A percentile compares a stretch with the other conserved stretches of the same genome.
Conservation (phyloP, 257 asterid species). For the Solanum dulcamara region DNA sequence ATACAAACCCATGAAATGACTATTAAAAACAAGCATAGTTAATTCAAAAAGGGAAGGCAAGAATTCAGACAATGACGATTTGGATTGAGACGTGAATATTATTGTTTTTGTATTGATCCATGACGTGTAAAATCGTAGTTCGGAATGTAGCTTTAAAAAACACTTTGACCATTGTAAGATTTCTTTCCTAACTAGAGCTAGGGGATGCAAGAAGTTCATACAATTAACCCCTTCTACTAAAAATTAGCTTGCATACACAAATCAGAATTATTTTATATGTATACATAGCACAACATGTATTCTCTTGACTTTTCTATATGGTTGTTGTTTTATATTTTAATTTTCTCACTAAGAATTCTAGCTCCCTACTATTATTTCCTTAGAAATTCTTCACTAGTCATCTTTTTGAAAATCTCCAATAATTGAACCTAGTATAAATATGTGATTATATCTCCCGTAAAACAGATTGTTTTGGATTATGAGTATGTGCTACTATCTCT, state of each 20-base stretch:
- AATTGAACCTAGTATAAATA: not conserved
- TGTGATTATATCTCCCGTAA: too few species aligned
- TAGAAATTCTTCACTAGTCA: not conserved
- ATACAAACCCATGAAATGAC: not conserved
- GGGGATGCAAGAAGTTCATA: not conserved
- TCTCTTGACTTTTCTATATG: too few species aligned
- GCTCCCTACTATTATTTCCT: too few species aligned
- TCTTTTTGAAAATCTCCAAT: not conserved
- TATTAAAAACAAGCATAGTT: not conserved
- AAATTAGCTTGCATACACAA: not conserved
- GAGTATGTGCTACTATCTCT: not conserved
- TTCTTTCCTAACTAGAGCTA: not conserved
- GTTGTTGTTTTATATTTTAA: too few species aligned
- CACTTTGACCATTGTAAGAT: not conserved
- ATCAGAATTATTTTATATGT: not conserved
- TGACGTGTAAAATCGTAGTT: not conserved
- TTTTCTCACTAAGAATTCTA: too few species aligned
- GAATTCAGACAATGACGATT: not conserved
- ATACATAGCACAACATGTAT: not conserved
- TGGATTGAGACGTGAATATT: accelerated
- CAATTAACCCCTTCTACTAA: not conserved
- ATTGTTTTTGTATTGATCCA: not conserved
- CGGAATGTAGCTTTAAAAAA: not conserved
- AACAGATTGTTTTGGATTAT: not conserved
- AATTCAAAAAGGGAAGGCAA: not conserved